These are phyloP conservation scores for Clausena lansium DNA, from an alignment of 345 rosid species.

Conservation along the genomic window DNA sequence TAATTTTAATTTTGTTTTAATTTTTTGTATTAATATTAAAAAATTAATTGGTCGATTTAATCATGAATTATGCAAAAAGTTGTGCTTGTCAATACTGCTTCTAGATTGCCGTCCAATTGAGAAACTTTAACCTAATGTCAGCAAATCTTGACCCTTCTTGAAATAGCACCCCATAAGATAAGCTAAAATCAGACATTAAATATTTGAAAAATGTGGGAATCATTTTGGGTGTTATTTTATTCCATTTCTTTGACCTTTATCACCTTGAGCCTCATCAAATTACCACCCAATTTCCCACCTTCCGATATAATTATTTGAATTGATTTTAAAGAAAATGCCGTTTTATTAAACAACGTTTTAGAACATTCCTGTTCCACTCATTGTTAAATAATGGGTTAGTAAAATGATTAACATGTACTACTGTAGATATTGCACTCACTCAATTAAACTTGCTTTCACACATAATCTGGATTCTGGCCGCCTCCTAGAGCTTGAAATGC, in stretches of 20 bases:
- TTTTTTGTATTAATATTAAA: no score
- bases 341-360: neutral
- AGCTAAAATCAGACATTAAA: neutral
- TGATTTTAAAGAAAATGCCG: neutral
- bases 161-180: neutral
- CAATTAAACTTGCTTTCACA: neutral
- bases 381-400: neutral
- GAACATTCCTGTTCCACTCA: neutral
- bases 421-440: conserved; percentile 9
- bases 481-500: neutral
- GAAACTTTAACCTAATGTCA: conserved; percentile 12
- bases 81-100: neutral
- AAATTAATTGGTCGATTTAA: neutral
- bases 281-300: neutral
- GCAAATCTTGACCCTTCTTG: conserved; percentile 28
- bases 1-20: no score
- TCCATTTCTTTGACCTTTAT: neutral
- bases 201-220: neutral
- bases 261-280: neutral
- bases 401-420: neutral
- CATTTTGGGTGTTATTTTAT: neutral
- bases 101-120: neutral
- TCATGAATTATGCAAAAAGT: neutral
- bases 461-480: neutral
- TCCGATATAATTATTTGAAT: neutral